These are phyloP conservation scores for Trametes gibbosa DNA, from an alignment of 768 basidiomycete genomes.

Conservation along the genomic window DNA sequence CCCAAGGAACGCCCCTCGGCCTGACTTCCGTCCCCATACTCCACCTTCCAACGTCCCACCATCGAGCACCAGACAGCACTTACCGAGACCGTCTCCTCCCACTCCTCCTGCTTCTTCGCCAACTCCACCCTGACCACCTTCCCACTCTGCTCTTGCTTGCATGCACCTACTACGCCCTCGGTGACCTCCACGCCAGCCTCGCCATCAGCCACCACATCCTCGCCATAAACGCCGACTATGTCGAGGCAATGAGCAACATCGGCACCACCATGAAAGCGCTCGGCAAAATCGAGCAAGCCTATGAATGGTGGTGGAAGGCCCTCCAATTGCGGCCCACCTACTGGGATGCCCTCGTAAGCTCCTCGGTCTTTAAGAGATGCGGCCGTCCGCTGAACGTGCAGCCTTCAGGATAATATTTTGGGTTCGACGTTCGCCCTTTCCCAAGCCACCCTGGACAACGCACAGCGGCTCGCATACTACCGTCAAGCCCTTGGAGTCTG, in stretches of 20 bases:
- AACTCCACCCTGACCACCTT: constrained; percentile 32
- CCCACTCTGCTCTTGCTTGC: constrained; percentile 36
- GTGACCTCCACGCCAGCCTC: constrained; percentile 31
- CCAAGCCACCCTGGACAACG: constrained; percentile 14
- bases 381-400: constrained; percentile 9
- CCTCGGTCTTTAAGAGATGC: too few species aligned
- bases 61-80: constrained; percentile 18
- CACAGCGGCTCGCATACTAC: constrained; percentile 19
- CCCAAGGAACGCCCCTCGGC: not conserved
- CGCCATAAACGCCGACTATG: constrained; percentile 26
- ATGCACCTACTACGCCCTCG: constrained; percentile 36
- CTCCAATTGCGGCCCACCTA: constrained; percentile 32
- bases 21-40: constrained; percentile 15
- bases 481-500: constrained; percentile 34
- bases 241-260: constrained; percentile 42
- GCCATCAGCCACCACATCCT: constrained; percentile 35
- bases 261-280: constrained; percentile 36
- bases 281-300: constrained; percentile 33
- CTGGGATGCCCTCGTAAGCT: constrained; percentile 34
- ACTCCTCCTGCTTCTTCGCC: constrained; percentile 32
- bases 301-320: constrained; percentile 41
- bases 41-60: constrained; percentile 13
- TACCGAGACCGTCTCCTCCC: constrained; percentile 31
- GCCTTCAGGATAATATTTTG: constrained; percentile 35
- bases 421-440: constrained; percentile 29